Evolutionary conservation across 345 rosid genomes (phyloP), one percentile per base, ranked within the genome.

Genomic region (Brassica carinata): DNA sequence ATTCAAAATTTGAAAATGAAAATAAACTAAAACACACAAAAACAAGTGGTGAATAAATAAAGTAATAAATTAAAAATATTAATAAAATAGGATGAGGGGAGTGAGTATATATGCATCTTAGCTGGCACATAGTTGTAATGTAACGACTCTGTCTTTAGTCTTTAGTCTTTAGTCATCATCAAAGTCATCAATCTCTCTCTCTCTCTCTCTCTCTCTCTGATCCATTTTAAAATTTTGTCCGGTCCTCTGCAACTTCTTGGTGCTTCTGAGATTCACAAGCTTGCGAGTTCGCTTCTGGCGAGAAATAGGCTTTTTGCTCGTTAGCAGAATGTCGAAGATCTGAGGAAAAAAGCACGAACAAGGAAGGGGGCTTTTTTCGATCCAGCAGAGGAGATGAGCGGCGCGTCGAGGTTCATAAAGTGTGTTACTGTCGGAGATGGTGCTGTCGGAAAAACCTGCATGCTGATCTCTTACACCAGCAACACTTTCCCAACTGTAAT

Each of bases 361-460:
- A 5, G 19, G 4, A 31, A 34, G 1, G 40, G 43, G 8, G 8
- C 18, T 62, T 61, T 19, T 61, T 10, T 2, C 27, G 76, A 51
- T 51, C 18, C 18, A 51, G 18, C 58, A n/a, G 74, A 26, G 75
- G 70, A 77, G 78, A 82, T 82, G 84, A 82, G 78, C 30, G 81
- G 78, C 30, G 81, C 82, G 26, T 85, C 98, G 3, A 93, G 84
- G 84, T 93, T 93, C 72, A 90, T 93, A 78, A 93, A 93, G 84
- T 93, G 98, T 81, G 98, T 93, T 4, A 91, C 98, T 0, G 97
- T 93, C 81, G 97, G 97, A 23, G 94, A 93, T 88, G 98, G 97
- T 64, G 98, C 98, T 68, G 98, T 93, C 27, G 98, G 98, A 7
- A 93, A 93, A 85, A 93, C 98, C 0, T 93, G 98, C 77, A 88